Percentiles rank a stretch among this genome's conserved stretches.
Evolutionary conservation across 768 basidiomycete genomes (phyloP).

Genomic region (Boletellus ananas): DNA sequence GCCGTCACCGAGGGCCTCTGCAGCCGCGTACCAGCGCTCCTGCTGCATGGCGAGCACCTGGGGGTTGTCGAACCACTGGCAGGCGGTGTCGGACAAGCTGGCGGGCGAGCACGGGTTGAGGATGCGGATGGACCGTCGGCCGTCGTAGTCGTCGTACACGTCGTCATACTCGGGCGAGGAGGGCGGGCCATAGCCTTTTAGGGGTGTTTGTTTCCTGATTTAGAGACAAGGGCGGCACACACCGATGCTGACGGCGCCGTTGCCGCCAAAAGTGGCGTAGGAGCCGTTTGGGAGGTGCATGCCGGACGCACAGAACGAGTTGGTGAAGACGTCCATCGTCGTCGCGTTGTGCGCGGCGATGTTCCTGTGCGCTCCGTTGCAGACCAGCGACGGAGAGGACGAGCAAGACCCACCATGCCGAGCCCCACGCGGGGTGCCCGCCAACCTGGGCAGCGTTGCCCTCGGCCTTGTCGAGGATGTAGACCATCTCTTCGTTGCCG

Average conservation of each 20-base stretch:
- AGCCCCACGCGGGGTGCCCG: conserved; percentile 71
- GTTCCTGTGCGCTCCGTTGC: conserved; percentile 11
- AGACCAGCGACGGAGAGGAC: no score
- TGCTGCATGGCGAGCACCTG: conserved; percentile 58
- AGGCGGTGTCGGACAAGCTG: conserved; percentile 43
- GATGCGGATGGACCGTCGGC: conserved; percentile 73
- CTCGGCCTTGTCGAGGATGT: conserved; percentile 87
- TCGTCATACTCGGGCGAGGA: conserved; percentile 43
- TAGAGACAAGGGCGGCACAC: background rate
- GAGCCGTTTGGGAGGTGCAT: conserved; percentile 79
- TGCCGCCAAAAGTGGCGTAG: conserved; percentile 71
- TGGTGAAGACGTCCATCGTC: conserved; percentile 46
- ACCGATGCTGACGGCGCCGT: conserved; percentile 58
- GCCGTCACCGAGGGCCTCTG: conserved; percentile 72
- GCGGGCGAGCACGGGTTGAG: conserved; percentile 63
- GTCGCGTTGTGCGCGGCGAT: conserved; percentile 19
- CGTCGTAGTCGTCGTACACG: conserved; percentile 74
- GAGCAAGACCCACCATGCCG: conserved; percentile 47
- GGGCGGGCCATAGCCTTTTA: conserved; percentile 32
- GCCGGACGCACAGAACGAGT: conserved; percentile 77
- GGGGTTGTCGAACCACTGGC: conserved; percentile 71
- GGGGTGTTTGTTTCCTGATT: conserved; percentile 31
- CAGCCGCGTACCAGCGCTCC: conserved; percentile 70
- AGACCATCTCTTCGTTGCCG: conserved; percentile 75
- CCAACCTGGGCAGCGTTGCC: conserved; percentile 62